phyloP scores from a whole-genome alignment of 305 asterid species.

The Stenogyne calaminthoides region DNA sequence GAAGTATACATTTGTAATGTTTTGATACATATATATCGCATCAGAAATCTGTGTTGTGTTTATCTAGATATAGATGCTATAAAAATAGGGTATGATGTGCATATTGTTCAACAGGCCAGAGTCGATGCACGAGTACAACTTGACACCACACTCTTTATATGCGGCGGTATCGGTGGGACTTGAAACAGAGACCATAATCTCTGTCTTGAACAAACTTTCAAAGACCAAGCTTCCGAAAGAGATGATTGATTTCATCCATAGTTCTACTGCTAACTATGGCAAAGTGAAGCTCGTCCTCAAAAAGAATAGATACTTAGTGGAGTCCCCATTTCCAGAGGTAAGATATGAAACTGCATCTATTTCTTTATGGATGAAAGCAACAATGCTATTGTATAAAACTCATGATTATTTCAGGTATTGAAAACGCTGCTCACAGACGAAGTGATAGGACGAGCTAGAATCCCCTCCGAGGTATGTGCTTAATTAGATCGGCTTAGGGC shows the following conservation, averaged over 20 bases:
- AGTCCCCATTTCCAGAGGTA: conserved; percentile 97
- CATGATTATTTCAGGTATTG: conserved; percentile 62
- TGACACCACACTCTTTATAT: conserved; percentile 92
- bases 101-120: conserved; percentile 70
- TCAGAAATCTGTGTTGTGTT: not conserved
- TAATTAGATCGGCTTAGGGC: not conserved
- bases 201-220: conserved; percentile 78
- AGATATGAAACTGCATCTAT: conserved; percentile 31
- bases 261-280: conserved; percentile 92
- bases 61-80: not conserved
- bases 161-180: conserved; percentile 97
- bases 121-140: conserved; percentile 96
- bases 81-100: conserved; percentile 18
- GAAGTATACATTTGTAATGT: not conserved
- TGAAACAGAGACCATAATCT: conserved; percentile 86
- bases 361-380: conserved; percentile 13
- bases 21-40: not conserved
- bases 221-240: conserved; percentile 95
- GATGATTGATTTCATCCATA: conserved; percentile 87
- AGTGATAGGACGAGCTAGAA: conserved; percentile 74
- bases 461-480: conserved; percentile 55
- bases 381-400: not conserved
- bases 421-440: conserved; percentile 73
- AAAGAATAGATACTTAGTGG: conserved; percentile 86
- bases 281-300: conserved; percentile 96